Evolutionary conservation across 495 filamentous ascomycete species (phyloP), one percentile per base, ranked within the genome.

Genomic region (Lepidopterella palustris): DNA sequence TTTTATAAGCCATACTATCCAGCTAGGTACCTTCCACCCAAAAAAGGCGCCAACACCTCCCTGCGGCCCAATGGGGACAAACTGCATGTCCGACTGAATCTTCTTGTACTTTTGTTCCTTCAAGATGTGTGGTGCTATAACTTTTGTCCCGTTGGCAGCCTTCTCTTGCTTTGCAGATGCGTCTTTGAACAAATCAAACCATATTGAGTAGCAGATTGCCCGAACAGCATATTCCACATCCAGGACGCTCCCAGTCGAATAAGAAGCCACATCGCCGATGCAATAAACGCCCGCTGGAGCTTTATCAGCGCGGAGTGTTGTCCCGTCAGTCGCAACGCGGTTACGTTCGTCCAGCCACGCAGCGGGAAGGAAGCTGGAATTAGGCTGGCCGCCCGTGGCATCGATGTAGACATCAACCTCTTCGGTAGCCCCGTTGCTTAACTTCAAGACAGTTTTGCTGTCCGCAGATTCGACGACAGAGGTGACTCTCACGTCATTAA

Each of bases 1-100:
- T 20, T 42, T 42, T 2, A 15, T 2, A 11, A 42, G 8, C 39
- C 39, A 42, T 9, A 84, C 72, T 69, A 80, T 62, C 76, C 80
- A 82, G 24, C 80, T 76, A 0, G 82, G 82, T 58, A 84, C 4
- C 42, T 63, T 59, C 55, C 62, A 84, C 0, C 82, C 82, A 68
- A 80, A 77, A 1, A 73, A 72, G 0, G 77, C 77, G 0, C 82
- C 83, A 25, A 86, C 80, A 35, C 80, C 81, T 27, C 72, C 75
- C 28, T 66, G 75, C 25, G 60, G 62, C 0, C 82, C 84, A 59
- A 84, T 74, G 0, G 84, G 81, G 40, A 85, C 79, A 35, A 79
- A 42, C 56, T 71, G 66, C 50, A 68, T 68, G 49, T 74, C 72
- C 27, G 31, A 42, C 24, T 61, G 55, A 35, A 70, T 70, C 9